Conservation (phyloP, 331 rosid species). For the Cydonia oblonga region DNA sequence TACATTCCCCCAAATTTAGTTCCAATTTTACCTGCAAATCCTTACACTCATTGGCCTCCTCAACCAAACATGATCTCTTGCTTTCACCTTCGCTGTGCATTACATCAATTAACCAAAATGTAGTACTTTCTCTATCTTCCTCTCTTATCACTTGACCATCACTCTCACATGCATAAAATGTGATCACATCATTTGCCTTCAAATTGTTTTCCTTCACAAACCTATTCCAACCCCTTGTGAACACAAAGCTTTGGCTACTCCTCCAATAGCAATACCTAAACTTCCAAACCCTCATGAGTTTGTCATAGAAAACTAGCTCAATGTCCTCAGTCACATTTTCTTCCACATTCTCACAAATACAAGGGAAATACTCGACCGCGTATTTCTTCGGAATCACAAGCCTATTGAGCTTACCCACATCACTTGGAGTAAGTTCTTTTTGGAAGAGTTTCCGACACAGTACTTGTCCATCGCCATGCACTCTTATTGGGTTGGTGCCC, state of each 20-base stretch:
- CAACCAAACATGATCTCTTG: constrained; percentile 12
- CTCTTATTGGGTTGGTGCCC: not conserved
- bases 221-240: constrained; percentile 52
- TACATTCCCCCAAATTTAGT: constrained; percentile 9
- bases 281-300: constrained; percentile 31
- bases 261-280: constrained; percentile 47
- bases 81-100: constrained; percentile 16
- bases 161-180: constrained; percentile 43
- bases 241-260: constrained; percentile 47
- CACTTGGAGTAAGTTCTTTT: constrained; percentile 52
- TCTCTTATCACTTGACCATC: not conserved
- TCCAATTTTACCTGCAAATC: not conserved
- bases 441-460: constrained; percentile 25
- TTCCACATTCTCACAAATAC: constrained; percentile 18
- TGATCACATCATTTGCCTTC: constrained; percentile 28
- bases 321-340: constrained; percentile 22
- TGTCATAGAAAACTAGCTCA: constrained; percentile 34
- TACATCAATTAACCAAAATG: constrained; percentile 51
- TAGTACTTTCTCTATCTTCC: constrained; percentile 4
- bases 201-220: constrained; percentile 39
- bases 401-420: constrained; percentile 44
- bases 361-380: constrained; percentile 37
- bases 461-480: constrained; percentile 9
- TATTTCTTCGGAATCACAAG: constrained; percentile 37
- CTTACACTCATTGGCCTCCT: not conserved